Evolutionary conservation across 495 filamentous ascomycete genomes (phyloP), one percentile per base, ranked within the genome.

Genomic region (Xylona heveae): DNA sequence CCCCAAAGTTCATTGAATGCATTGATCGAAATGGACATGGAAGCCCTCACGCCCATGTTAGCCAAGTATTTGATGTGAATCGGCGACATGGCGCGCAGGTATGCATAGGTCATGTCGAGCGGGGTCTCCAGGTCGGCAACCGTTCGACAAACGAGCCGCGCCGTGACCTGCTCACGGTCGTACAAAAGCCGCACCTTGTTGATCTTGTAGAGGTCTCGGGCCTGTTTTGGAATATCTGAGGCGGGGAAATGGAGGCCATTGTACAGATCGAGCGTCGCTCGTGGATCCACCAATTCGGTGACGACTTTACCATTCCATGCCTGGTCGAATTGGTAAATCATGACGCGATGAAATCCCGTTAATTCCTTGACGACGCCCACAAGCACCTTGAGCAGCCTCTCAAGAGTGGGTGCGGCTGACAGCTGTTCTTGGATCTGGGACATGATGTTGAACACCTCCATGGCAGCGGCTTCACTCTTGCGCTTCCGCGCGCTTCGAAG

Each of bases 381-480:
- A 21, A 81, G 42, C 23, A 81, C 61, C 41, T 78, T 78, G 5
- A 84, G 50, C 35, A 84, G 78, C 10, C 32, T 49, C 7, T 76
- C 71, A 5, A 88, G 53, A 35, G 62, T 70, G 19, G 68, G 59
- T 5, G 79, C 73, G 6, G 64, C 67, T 14, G 75, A 63, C 13
- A 88, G 56, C 45, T 78, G 75, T 39, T 81, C 77, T 45, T 84
- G 74, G 30, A 78, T 78, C 53, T 79, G 88, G 37, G 64, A 77
- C 64, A 93, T 76, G 36, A 93, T 78, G 47, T 83, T 84, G 46
- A 91, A 91, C 5, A 90, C 79, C 44, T 90, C 80, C 79, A 94
- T 90, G 0, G 78, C 74, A 22, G 81, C 79, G 13, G 81, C 77
- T 42, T 92, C 83, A 9, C 83, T 83, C 42, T 64, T 73, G 28